Percentiles rank a stretch among this genome's conserved stretches.
phyloP scores from a whole-genome alignment of 139 green algal species.

The Closterium sp. region DNA sequence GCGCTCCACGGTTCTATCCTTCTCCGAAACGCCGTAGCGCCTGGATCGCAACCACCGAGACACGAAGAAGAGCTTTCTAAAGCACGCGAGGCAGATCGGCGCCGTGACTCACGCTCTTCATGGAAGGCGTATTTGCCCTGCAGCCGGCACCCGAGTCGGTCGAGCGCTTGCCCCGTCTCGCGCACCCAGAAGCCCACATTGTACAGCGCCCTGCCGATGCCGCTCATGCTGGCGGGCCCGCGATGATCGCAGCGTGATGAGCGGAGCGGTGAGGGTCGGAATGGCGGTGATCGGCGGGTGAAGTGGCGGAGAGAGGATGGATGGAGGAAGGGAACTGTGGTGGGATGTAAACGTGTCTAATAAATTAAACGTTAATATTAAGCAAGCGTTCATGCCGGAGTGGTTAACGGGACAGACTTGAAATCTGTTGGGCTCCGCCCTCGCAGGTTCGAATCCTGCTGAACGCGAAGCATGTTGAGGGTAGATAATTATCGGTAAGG shows the following conservation, averaged over 20 bases:
- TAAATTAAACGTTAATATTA: too few species aligned
- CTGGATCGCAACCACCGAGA: background rate
- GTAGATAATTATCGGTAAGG: too few species aligned
- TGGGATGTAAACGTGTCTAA: too few species aligned
- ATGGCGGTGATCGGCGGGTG: background rate
- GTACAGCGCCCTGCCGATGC: slow-evolving; percentile 58
- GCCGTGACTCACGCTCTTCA: slow-evolving; percentile 77
- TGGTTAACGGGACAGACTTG: background rate
- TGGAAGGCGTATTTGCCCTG: slow-evolving; percentile 82
- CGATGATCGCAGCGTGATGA: background rate
- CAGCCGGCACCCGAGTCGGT: slow-evolving; percentile 78
- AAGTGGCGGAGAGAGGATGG: background rate
- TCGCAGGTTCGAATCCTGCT: background rate
- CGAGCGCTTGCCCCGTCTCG: slow-evolving; percentile 91
- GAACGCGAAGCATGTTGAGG: too few species aligned
- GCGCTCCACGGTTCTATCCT: background rate
- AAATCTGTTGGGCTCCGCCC: background rate
- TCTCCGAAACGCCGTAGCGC: background rate
- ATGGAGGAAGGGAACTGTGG: background rate
- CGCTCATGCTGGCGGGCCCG: slow-evolving; percentile 13
- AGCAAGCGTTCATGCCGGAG: background rate
- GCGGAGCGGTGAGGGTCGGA: background rate
- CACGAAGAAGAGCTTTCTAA: background rate
- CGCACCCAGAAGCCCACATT: slow-evolving; percentile 75
- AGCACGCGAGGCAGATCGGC: background rate